Base-by-base conservation (phyloP, 441 rosid species). In the Viola pubescens region DNA sequence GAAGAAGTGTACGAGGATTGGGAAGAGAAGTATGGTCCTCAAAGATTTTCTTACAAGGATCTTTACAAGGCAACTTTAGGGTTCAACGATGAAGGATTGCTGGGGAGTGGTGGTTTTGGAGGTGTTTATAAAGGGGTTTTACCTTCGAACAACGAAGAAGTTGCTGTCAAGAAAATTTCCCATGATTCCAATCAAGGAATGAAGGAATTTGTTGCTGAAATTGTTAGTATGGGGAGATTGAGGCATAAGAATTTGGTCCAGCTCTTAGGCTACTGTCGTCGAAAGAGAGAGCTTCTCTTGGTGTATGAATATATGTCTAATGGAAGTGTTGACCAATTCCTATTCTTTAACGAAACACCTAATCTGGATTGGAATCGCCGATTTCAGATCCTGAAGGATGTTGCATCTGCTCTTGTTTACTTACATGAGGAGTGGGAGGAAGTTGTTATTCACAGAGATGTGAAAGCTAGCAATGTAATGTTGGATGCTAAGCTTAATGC, bases 371-470 rank as follows among this genome's bases (percentile, higher is more conserved):
- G 82, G 80, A 8, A 11, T 14, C 68, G 42, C 42, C 49, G 82
- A 40, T 70, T 56, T 55, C 52, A 59, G 38, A 62, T 79, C 67
- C 14, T 79, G 8, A 72, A 50, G 41, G 83, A 73, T 6, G 77
- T 72, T 9, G 77, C 75, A 2, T 46, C 63, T 0, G 75, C 60
- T 37, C 75, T 73, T 0, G 47, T 63, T 10, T 76, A 76, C 43
- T 71, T 79, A 9, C 83, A 79, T 9, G 79, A 79, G 19, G 81
- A 64, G 10, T 74, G 84, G 77, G 76, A 74, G 47, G 72, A 75
- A 55, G 66, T 70, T 3, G 76, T 79, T 37, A 47, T 79, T 13
- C 81, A 79, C 46, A 68, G 84, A 46, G 81, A 79, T 5, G 65
- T 77, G 8, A 79, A 77, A 53, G 53, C 71, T 0, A 66, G 70